phyloP scores from a whole-genome alignment of 2,329 filamentous ascomycete genomes.

The Cladophialophora chaetospira region DNA sequence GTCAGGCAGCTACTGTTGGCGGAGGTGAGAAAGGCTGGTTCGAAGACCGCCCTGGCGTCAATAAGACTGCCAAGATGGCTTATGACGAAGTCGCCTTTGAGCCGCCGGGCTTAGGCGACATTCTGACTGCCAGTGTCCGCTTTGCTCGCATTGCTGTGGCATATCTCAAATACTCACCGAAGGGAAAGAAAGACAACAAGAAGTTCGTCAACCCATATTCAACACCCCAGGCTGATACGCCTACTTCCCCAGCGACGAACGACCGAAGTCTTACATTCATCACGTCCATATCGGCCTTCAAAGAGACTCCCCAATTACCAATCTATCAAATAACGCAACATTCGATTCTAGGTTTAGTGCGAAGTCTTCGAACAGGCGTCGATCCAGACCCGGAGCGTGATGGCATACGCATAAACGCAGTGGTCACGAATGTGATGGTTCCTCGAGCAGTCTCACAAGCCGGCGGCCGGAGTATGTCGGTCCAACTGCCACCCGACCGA shows the following conservation, averaged over 20 bases:
- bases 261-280: constrained; percentile 50
- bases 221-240: constrained; percentile 9
- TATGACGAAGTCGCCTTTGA: constrained; percentile 44
- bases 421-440: constrained; percentile 50
- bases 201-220: constrained; percentile 24
- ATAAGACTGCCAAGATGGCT: constrained; percentile 41
- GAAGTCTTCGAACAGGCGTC: constrained; percentile 42
- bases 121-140: constrained; percentile 50
- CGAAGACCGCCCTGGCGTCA: constrained; percentile 20
- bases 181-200: constrained; percentile 18
- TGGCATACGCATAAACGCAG: constrained; percentile 47
- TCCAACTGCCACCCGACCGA: constrained; percentile 44
- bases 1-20: constrained; percentile 24
- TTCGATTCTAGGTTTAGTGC: constrained; percentile 54
- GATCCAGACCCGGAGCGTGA: constrained; percentile 25
- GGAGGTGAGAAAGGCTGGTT: constrained; percentile 29
- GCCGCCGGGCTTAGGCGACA: constrained; percentile 41
- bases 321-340: constrained; percentile 54
- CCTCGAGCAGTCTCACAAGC: constrained; percentile 42
- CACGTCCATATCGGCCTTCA: constrained; percentile 52
- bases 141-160: constrained; percentile 54
- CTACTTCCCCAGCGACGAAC: constrained; percentile 25
- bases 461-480: constrained; percentile 40
- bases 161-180: constrained; percentile 47
- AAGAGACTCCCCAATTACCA: constrained; percentile 50